Evolutionary conservation across 2,329 filamentous ascomycete species (phyloP).

Genomic region (Dactylellina drechsleri): DNA sequence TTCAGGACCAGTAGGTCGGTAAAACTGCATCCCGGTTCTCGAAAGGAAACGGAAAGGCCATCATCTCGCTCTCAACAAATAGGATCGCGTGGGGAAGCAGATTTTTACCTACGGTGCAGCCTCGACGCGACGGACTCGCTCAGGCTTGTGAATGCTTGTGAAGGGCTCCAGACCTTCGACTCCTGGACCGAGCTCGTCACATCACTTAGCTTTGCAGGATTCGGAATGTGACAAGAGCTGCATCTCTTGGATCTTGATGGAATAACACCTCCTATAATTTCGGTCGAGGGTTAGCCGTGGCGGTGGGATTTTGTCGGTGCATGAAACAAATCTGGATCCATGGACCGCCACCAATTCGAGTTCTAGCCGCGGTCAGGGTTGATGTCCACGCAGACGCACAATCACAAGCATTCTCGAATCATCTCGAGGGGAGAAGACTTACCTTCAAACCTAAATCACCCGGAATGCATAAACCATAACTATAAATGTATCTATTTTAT

Average conservation of each 20-base stretch:
- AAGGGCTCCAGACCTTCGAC: constrained; percentile 24
- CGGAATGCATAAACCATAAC: no score
- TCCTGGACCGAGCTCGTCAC: constrained; percentile 30
- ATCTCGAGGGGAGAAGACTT: no score
- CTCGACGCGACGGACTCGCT: constrained; percentile 5
- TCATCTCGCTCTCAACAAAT: constrained; percentile 39
- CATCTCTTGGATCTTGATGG: background rate
- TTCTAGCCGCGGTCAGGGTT: no score
- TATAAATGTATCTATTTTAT: no score
- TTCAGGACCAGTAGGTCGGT: constrained; percentile 29
- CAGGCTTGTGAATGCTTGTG: constrained; percentile 8
- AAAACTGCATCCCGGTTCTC: constrained; percentile 17
- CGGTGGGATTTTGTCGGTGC: background rate
- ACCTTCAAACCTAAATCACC: no score
- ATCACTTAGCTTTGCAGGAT: background rate
- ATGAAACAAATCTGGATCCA: background rate
- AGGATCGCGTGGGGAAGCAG: constrained; percentile 47
- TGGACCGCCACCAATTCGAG: no score
- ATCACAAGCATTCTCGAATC: no score
- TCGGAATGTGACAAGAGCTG: constrained; percentile 22
- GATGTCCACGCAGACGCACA: no score
- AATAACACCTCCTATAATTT: background rate
- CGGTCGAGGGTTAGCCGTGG: constrained; percentile 6
- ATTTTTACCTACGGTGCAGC: constrained; percentile 43
- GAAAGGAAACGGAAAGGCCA: constrained; percentile 4